These are phyloP conservation scores for Lycium ferocissimum DNA, from an alignment of 257 asterid genomes.

Conservation along the genomic window DNA sequence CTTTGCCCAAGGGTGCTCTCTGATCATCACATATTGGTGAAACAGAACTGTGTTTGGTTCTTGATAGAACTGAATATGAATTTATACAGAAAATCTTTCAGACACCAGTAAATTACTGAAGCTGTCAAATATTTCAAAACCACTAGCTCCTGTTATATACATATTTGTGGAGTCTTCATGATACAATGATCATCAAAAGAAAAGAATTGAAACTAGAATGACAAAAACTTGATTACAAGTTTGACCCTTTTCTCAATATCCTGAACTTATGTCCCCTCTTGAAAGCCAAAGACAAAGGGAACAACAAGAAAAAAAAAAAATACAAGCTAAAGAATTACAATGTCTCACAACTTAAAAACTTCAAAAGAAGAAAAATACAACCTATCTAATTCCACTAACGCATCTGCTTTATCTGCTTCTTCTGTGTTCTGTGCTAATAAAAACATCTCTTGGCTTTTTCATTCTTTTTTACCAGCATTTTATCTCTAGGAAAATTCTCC, in stretches of 20 bases:
- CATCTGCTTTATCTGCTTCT: constrained; percentile 16
- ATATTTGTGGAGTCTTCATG: background rate
- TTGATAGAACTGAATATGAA: background rate
- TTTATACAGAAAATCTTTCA: background rate
- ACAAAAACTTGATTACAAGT: constrained; percentile 31
- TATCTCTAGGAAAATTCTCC: background rate
- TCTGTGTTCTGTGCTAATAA: background rate
- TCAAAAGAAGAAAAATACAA: background rate
- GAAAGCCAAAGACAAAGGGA: background rate
- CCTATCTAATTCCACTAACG: background rate
- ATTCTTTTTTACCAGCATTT: background rate
- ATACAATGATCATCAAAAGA: background rate
- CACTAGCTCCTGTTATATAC: background rate
- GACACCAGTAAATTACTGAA: background rate
- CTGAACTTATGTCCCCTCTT: constrained; percentile 5
- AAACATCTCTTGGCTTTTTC: background rate
- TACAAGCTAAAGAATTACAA: constrained; percentile 11
- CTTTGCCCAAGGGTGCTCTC: background rate
- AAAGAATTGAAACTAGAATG: constrained; percentile 19
- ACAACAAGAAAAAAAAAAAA: background rate
- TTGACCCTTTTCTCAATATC: constrained; percentile 10
- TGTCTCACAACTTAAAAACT: background rate
- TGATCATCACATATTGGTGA: background rate
- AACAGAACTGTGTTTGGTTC: background rate
- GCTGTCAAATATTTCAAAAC: background rate